Evolutionary conservation across 805 yeast genomes (phyloP).

Genomic region (Kregervanrija delftensis): DNA sequence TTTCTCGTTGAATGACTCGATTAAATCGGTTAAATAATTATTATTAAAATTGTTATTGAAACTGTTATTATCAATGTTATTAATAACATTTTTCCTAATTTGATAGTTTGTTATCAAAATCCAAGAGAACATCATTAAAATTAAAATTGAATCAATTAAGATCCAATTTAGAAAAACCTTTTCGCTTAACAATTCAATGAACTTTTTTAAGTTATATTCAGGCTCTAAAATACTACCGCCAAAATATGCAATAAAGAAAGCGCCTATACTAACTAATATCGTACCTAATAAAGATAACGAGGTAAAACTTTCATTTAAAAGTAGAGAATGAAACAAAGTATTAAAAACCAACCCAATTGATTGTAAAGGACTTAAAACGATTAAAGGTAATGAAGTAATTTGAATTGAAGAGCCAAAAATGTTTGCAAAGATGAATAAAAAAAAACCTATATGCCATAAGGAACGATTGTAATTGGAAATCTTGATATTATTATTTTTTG

Average conservation of each 20-base stretch:
- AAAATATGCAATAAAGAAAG: slow-evolving; percentile 67
- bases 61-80: neutral
- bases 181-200: slow-evolving; percentile 34
- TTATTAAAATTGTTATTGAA: no score
- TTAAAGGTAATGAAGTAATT: slow-evolving; percentile 75
- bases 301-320: slow-evolving; percentile 66
- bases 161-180: slow-evolving; percentile 56
- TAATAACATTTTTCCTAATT: slow-evolving; percentile 1
- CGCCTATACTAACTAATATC: slow-evolving; percentile 60
- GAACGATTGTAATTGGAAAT: slow-evolving; percentile 38
- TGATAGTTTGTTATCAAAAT: slow-evolving; percentile 16
- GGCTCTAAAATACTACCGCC: slow-evolving; percentile 64
- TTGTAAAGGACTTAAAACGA: slow-evolving; percentile 74
- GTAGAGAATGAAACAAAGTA: slow-evolving; percentile 59
- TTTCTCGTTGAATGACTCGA: no score
- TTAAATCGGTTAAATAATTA: no score
- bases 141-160: slow-evolving; percentile 25
- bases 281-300: slow-evolving; percentile 56
- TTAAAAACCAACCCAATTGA: slow-evolving; percentile 87
- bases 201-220: slow-evolving; percentile 41
- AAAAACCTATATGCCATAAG: slow-evolving; percentile 71
- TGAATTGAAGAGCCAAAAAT: slow-evolving; percentile 78
- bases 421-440: slow-evolving; percentile 65
- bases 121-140: slow-evolving; percentile 24
- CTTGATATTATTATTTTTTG: neutral